Conservation (phyloP, 148 eudicot genomes). For the Cornus controversa region DNA sequence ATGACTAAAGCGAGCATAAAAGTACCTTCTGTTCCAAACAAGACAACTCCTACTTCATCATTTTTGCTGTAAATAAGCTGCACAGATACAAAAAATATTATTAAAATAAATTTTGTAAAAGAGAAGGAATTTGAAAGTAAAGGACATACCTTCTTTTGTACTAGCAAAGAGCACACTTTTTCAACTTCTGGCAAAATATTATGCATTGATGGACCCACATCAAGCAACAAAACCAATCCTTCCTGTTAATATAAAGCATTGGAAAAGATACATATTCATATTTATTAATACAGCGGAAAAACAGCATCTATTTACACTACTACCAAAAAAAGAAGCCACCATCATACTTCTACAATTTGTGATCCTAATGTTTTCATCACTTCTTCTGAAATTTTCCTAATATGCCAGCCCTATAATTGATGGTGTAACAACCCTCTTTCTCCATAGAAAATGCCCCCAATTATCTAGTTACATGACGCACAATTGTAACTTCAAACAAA, state of each 20-base stretch:
- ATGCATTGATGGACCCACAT: constrained; percentile 93
- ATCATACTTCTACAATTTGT: not conserved
- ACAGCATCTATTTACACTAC: not conserved
- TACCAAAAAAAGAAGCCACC: not conserved
- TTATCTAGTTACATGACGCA: not conserved
- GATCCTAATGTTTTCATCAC: not conserved
- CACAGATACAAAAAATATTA: constrained; percentile 12
- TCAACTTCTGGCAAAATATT: constrained; percentile 69
- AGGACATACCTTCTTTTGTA: constrained; percentile 74
- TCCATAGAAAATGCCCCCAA: not conserved
- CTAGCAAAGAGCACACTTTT: constrained; percentile 80
- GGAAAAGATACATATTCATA: not conserved
- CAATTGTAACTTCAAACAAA: not conserved
- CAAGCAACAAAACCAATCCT: constrained; percentile 71
- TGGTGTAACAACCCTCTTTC: not conserved
- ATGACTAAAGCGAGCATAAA: constrained; percentile 2
- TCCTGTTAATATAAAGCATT: constrained; percentile 45
- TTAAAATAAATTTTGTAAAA: constrained; percentile 10
- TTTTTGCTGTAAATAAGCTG: constrained; percentile 79
- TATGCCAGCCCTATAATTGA: too few relatives aligned
- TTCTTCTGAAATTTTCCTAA: not conserved
- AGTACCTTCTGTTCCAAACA: constrained; percentile 95
- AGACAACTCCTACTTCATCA: constrained; percentile 85
- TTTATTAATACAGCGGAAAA: not conserved
- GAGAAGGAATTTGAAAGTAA: constrained; percentile 1